A percentile compares a stretch with the other conserved stretches of the same genome.
phyloP scores from a whole-genome alignment of 768 basidiomycete species.

The Leccinum disarticulatum region DNA sequence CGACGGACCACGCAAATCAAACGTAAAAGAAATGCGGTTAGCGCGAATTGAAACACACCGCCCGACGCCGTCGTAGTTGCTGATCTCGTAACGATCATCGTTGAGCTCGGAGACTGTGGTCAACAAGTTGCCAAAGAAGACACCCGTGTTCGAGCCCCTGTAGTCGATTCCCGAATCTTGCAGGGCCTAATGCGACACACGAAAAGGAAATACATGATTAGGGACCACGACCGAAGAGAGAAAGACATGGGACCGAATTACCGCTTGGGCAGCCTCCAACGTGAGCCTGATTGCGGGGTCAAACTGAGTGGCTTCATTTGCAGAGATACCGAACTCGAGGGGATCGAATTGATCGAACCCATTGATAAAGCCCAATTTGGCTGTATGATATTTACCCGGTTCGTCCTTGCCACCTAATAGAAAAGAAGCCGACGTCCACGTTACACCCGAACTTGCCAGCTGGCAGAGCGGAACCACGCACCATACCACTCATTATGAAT shows the following conservation, averaged over 20 bases:
- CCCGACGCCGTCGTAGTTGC: constrained; percentile 30
- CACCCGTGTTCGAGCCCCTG: constrained; percentile 24
- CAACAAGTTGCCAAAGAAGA: no score
- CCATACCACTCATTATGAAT: constrained; percentile 33
- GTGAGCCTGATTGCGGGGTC: constrained; percentile 34
- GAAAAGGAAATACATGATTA: not conserved
- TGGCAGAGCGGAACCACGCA: constrained; percentile 7
- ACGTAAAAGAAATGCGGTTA: constrained; percentile 35
- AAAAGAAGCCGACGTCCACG: not conserved
- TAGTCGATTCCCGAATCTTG: constrained; percentile 50
- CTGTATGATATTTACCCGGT: constrained; percentile 31
- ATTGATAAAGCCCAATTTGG: constrained; percentile 31
- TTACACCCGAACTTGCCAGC: not conserved
- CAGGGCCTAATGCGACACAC: constrained; percentile 27
- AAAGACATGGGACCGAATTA: not conserved
- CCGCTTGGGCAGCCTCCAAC: constrained; percentile 33
- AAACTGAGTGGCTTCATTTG: constrained; percentile 31
- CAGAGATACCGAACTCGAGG: constrained; percentile 35
- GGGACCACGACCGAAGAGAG: not conserved
- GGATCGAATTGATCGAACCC: constrained; percentile 35
- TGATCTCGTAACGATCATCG: constrained; percentile 29
- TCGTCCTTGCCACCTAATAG: constrained; percentile 30
- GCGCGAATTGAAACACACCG: constrained; percentile 31
- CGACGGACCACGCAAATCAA: constrained; percentile 47
- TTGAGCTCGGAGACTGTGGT: constrained; percentile 29